Evolutionary conservation across 2,329 filamentous ascomycete species (phyloP).

Genomic region (Fusarium odoratissimum): DNA sequence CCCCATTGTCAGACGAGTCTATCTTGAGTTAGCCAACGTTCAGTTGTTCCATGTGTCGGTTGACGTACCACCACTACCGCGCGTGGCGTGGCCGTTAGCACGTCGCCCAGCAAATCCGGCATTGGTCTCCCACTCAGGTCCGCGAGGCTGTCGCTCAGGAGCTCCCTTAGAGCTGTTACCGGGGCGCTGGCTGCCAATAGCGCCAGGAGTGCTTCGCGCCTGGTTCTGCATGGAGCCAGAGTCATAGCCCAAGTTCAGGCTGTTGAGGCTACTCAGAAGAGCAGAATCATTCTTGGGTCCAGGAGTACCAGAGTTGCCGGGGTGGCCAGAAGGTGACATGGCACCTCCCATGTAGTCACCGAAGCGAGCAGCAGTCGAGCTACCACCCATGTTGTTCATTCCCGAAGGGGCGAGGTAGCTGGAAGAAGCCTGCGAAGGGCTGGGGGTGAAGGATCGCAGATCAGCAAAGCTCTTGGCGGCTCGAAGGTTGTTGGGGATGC

Average conservation of each 20-base stretch:
- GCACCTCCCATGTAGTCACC: conserved; percentile 58
- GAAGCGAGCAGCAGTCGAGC: conserved; percentile 55
- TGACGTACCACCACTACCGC: conserved; percentile 71
- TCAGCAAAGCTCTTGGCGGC: conserved; percentile 98
- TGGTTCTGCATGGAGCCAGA: conserved; percentile 52
- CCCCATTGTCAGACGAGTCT: conserved; percentile 59
- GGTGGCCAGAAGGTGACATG: conserved; percentile 50
- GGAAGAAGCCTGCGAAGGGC: conserved; percentile 84
- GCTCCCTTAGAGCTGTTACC: conserved; percentile 55
- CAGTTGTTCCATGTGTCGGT: not conserved
- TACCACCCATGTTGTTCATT: conserved; percentile 65
- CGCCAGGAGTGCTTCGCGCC: conserved; percentile 64
- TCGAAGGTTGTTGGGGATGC: conserved; percentile 82
- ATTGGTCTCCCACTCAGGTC: conserved; percentile 70
- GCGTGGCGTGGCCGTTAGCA: conserved; percentile 70
- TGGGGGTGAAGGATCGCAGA: conserved; percentile 92
- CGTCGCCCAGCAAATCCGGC: conserved; percentile 67
- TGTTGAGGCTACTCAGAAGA: conserved; percentile 61
- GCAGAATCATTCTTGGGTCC: conserved; percentile 54
- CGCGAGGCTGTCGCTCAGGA: conserved; percentile 72
- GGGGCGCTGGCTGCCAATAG: conserved; percentile 74
- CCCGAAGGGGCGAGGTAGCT: conserved; percentile 72
- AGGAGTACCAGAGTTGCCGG: conserved; percentile 53
- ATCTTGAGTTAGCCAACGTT: conserved; percentile 23
- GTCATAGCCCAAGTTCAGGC: conserved; percentile 66